A percentile compares a stretch with the other conserved stretches of the same genome.
phyloP scores from a whole-genome alignment of 106 monocot species.

The Platanthera zijinensis region DNA sequence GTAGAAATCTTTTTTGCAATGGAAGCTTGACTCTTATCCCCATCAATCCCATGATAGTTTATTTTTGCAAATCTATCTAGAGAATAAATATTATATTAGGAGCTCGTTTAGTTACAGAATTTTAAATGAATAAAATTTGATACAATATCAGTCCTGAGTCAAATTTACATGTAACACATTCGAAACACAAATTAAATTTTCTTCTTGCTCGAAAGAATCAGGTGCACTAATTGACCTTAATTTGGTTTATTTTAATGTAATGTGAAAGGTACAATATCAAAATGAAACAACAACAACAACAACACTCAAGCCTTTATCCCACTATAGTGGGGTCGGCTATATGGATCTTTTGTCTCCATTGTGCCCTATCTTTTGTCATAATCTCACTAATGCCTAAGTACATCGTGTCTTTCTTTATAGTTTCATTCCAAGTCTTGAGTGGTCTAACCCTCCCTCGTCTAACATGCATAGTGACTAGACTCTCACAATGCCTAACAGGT shows the following conservation, averaged over 20 bases:
- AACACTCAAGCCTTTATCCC: too few species aligned
- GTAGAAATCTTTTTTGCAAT: conserved; percentile 34
- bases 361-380: too few species aligned
- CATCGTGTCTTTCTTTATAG: too few species aligned
- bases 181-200: background rate
- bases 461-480: too few species aligned
- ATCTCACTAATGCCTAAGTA: too few species aligned
- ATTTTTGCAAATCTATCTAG: conserved; percentile 53
- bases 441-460: too few species aligned
- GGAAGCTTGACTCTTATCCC: conserved; percentile 51
- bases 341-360: too few species aligned
- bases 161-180: background rate
- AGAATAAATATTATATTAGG: conserved; percentile 7
- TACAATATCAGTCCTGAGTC: background rate
- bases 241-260: background rate
- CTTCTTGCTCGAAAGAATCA: background rate
- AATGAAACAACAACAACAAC: background rate
- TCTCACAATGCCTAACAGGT: too few species aligned
- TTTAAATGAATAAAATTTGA: background rate
- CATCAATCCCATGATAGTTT: conserved; percentile 50
- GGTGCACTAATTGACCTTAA: background rate
- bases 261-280: background rate
- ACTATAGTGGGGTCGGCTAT: too few species aligned
- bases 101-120: background rate
- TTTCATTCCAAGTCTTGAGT: too few species aligned